Percentiles rank a stretch among this genome's conserved stretches.
These are phyloP conservation scores for Aegilops tauschii DNA, from an alignment of 176 grass and related monocot species.

Conservation along the genomic window DNA sequence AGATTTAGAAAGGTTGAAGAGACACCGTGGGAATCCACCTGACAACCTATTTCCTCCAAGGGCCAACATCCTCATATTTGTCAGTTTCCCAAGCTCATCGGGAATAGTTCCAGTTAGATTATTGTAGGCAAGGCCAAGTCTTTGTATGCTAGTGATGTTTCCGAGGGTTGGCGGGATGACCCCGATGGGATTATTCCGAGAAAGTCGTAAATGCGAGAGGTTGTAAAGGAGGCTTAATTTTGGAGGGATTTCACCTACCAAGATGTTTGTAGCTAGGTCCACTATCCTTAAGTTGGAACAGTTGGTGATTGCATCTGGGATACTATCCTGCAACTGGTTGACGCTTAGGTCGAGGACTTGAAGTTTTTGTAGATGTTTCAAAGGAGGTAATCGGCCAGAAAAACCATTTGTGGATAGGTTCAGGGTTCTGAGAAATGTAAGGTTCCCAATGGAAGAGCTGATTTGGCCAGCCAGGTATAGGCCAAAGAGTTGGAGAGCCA, in stretches of 20 bases:
- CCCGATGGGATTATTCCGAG: background rate
- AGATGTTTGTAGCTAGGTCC: background rate
- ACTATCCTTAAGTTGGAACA: background rate
- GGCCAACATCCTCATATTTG: accelerated
- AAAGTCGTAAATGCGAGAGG: background rate
- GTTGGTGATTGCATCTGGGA: background rate
- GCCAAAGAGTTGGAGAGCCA: background rate
- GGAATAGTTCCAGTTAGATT: background rate
- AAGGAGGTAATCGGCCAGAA: background rate
- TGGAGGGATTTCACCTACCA: background rate
- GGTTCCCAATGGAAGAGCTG: background rate
- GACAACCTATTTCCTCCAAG: background rate
- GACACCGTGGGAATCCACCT: background rate
- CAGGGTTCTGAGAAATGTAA: background rate
- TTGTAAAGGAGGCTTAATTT: background rate
- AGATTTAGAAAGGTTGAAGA: background rate
- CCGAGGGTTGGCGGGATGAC: background rate
- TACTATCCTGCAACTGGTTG: accelerated
- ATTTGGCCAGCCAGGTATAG: background rate
- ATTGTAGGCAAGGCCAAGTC: background rate
- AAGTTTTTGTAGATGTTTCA: background rate
- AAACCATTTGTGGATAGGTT: background rate
- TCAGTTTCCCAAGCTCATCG: background rate
- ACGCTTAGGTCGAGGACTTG: background rate
- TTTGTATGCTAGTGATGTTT: background rate